Conservation (phyloP, 371 early-diverging fungal genomes). For the Mucor plumbeus region DNA sequence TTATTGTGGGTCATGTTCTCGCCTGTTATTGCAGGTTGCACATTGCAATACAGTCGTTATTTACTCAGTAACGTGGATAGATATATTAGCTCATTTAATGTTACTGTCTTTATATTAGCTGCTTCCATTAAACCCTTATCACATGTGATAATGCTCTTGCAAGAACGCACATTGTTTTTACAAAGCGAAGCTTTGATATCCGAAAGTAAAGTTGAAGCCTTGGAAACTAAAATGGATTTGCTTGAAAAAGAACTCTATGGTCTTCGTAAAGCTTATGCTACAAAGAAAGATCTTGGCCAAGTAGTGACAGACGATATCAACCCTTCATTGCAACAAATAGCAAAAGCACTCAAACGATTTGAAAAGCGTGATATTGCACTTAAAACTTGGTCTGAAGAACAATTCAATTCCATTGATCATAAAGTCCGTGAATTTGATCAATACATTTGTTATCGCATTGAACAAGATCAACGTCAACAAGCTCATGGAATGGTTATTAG, state of each 20-base stretch:
- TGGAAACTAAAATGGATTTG: constrained; percentile 50
- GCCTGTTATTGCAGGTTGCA: constrained; percentile 64
- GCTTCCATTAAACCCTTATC: constrained; percentile 62
- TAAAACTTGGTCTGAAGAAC: constrained; percentile 57
- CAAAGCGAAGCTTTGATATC: constrained; percentile 60
- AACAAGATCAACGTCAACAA: constrained; percentile 49
- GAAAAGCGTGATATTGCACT: constrained; percentile 58
- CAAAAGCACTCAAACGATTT: constrained; percentile 54
- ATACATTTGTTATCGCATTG: constrained; percentile 51
- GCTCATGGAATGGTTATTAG: constrained; percentile 38
- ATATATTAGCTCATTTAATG: constrained; percentile 64
- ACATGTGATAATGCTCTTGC: constrained; percentile 53
- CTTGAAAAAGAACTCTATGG: constrained; percentile 63
- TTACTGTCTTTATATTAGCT: constrained; percentile 63
- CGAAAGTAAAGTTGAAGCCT: constrained; percentile 48
- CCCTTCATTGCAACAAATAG: constrained; percentile 44
- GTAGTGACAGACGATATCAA: constrained; percentile 31
- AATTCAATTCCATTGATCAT: constrained; percentile 53
- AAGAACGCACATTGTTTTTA: constrained; percentile 57
- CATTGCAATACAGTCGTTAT: constrained; percentile 58
- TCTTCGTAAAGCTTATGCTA: constrained; percentile 65
- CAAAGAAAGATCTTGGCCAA: constrained; percentile 67
- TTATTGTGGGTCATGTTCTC: constrained; percentile 58
- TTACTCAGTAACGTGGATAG: constrained; percentile 60
- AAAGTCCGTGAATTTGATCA: constrained; percentile 61